Conservation (phyloP, 495 filamentous ascomycete species). For the Talaromyces ruber region DNA sequence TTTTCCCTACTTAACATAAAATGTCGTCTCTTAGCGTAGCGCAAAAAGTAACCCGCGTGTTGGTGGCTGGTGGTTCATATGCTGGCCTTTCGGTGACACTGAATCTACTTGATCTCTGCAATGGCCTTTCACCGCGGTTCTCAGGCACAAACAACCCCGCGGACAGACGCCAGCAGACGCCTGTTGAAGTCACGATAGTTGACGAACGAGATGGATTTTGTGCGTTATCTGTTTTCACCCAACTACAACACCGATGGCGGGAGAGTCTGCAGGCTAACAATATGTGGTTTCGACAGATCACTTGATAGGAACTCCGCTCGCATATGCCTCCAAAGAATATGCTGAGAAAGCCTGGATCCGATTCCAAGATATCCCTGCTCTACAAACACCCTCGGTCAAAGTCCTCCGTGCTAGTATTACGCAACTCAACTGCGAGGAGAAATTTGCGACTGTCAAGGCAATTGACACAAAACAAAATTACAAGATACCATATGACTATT, state of each 20-base stretch:
- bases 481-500: slow-evolving; percentile 51
- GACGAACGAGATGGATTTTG: slow-evolving; percentile 67
- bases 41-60: background rate
- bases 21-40: background rate
- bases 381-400: slow-evolving; percentile 41
- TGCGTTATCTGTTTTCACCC: no score
- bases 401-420: slow-evolving; percentile 50
- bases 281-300: slow-evolving; percentile 29
- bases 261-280: background rate
- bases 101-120: slow-evolving; percentile 51
- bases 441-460: slow-evolving; percentile 30
- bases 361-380: slow-evolving; percentile 49
- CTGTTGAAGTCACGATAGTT: slow-evolving; percentile 56
- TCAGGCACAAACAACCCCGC: slow-evolving; percentile 12
- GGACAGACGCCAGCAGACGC: slow-evolving; percentile 25
- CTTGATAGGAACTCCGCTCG: slow-evolving; percentile 55
- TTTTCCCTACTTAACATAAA: background rate
- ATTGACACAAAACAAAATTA: slow-evolving; percentile 15
- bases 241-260: no score
- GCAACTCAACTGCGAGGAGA: slow-evolving; percentile 40
- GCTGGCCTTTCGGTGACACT: slow-evolving; percentile 52
- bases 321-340: slow-evolving; percentile 46
- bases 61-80: slow-evolving; percentile 56
- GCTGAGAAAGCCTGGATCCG: slow-evolving; percentile 52
- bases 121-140: slow-evolving; percentile 31